These are phyloP conservation scores for Diaporthe sp. DNA, from an alignment of 2,329 filamentous ascomycete genomes.

Conservation along the genomic window DNA sequence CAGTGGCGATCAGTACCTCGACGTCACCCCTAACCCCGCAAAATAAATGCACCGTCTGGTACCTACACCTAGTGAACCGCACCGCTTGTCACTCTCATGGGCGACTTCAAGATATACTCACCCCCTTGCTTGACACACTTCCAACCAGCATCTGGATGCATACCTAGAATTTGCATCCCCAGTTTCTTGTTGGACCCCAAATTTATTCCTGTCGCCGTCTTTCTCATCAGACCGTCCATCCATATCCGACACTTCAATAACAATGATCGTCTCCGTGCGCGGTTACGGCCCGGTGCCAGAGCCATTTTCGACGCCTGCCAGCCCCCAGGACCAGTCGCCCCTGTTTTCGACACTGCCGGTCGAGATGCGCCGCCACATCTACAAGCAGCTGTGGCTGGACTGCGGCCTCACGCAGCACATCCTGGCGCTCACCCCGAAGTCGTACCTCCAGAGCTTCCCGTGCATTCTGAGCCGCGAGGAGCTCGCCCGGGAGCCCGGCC, in stretches of 20 bases:
- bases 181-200: neutral
- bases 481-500: neutral
- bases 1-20: too few species aligned
- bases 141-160: neutral
- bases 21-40: neutral
- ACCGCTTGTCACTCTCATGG: neutral
- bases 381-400: conserved; percentile 38
- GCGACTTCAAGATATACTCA: neutral
- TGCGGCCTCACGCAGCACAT: conserved; percentile 34
- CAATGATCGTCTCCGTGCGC: too few species aligned
- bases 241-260: neutral
- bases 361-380: conserved; percentile 40
- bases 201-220: neutral
- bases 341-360: conserved; percentile 41
- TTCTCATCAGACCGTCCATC: neutral
- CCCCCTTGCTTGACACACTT: neutral
- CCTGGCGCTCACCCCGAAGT: neutral
- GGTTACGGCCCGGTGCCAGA: neutral
- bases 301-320: neutral
- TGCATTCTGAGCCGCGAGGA: conserved; percentile 19
- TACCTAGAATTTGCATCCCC: neutral
- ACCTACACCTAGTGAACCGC: neutral
- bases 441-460: conserved; percentile 18
- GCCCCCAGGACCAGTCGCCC: conserved; percentile 35
- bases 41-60: too few species aligned